Percentiles rank a stretch among this genome's conserved stretches.
Evolutionary conservation across 2,329 filamentous ascomycete species (phyloP).

Genomic region (Microsporum audouinii): DNA sequence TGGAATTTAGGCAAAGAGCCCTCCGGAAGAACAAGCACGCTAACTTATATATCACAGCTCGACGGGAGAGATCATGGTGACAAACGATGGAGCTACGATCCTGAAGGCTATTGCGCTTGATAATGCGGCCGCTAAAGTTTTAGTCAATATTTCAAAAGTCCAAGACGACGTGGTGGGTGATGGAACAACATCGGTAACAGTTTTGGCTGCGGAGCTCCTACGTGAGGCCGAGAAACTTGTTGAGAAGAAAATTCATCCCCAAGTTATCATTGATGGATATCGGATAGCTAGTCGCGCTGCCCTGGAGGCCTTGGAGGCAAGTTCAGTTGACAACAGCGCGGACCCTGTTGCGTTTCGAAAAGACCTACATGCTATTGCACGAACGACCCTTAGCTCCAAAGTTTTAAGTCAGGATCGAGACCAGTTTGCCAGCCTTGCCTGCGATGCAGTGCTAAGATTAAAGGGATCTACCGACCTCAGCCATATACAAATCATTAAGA

Average conservation of each 20-base stretch:
- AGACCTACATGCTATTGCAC: constrained; percentile 80
- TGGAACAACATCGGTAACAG: constrained; percentile 94
- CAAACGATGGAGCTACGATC: constrained; percentile 96
- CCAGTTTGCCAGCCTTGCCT: constrained; percentile 80
- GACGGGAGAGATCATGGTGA: constrained; percentile 94
- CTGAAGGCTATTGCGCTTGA: constrained; percentile 97
- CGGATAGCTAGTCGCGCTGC: constrained; percentile 90
- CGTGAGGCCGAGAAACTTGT: constrained; percentile 95
- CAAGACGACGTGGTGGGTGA: constrained; percentile 98
- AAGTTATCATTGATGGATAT: constrained; percentile 98
- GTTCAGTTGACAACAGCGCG: constrained; percentile 80
- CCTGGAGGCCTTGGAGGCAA: constrained; percentile 68
- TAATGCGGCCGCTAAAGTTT: constrained; percentile 93
- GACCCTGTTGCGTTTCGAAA: constrained; percentile 73
- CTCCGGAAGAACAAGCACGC: not conserved
- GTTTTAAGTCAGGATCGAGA: constrained; percentile 83
- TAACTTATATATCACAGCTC: constrained; percentile 45
- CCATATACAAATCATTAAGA: constrained; percentile 99
- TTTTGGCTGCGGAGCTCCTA: constrained; percentile 86
- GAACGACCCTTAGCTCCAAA: constrained; percentile 94
- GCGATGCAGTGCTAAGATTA: constrained; percentile 81
- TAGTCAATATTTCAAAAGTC: constrained; percentile 98
- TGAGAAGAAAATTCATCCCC: constrained; percentile 95
- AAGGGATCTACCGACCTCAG: constrained; percentile 86
- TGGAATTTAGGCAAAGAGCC: not conserved